Evolutionary conservation across 768 basidiomycete genomes (phyloP).

Genomic region (Amanita pallidorosea): DNA sequence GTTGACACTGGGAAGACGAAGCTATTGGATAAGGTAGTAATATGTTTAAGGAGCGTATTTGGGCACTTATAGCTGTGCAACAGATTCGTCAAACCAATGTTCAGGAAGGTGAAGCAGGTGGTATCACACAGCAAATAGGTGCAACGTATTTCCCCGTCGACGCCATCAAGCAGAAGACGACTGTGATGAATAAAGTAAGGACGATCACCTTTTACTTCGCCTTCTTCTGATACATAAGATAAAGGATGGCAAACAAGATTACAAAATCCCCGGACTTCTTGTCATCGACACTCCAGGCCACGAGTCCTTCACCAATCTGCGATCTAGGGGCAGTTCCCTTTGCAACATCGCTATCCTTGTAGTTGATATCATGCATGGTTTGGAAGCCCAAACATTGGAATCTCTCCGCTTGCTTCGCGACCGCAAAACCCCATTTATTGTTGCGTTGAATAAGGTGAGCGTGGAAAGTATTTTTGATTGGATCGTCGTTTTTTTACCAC

Average conservation of each 20-base stretch:
- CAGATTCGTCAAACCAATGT: slow-evolving; percentile 99
- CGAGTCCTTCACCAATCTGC: slow-evolving; percentile 97
- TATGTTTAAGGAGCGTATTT: slow-evolving; percentile 1
- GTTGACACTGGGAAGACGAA: slow-evolving; percentile 99
- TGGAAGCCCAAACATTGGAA: slow-evolving; percentile 97
- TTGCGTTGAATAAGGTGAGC: slow-evolving; percentile 88
- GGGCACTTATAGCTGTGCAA: not conserved
- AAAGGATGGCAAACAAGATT: slow-evolving; percentile 75
- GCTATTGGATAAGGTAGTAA: slow-evolving; percentile 79
- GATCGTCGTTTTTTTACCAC: slow-evolving; percentile 5
- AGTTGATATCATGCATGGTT: slow-evolving; percentile 98
- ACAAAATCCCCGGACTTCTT: slow-evolving; percentile 93
- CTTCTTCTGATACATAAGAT: slow-evolving; percentile 2
- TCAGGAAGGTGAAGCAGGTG: slow-evolving; percentile 98
- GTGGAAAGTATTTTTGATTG: not conserved
- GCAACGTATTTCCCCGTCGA: slow-evolving; percentile 98
- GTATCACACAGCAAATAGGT: slow-evolving; percentile 99
- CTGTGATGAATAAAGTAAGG: slow-evolving; percentile 78
- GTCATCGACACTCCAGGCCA: slow-evolving; percentile 98
- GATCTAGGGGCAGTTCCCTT: slow-evolving; percentile 89
- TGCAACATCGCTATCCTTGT: slow-evolving; percentile 99
- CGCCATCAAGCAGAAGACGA: slow-evolving; percentile 88
- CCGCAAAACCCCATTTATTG: slow-evolving; percentile 96
- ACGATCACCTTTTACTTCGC: not conserved
- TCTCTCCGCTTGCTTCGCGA: slow-evolving; percentile 86